Evolutionary conservation across 345 rosid species (phyloP).

Genomic region (Excoecaria agallocha): DNA sequence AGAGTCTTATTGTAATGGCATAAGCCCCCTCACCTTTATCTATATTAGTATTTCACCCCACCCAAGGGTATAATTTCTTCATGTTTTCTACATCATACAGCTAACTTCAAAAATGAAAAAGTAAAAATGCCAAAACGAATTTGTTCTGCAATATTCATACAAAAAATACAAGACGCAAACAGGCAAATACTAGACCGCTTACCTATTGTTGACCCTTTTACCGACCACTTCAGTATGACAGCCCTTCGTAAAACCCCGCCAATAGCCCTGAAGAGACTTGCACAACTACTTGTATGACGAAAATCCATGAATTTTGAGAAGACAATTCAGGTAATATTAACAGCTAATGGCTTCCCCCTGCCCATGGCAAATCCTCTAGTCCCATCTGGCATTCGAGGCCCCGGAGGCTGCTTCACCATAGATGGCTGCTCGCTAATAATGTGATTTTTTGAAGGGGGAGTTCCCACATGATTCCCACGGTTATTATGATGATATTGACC

Average conservation of each 20-base stretch:
- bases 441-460: constrained; percentile 43
- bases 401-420: constrained; percentile 79
- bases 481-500: constrained; percentile 56
- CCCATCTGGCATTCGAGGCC: constrained; percentile 99
- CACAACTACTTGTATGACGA: constrained; percentile 3
- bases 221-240: constrained; percentile 8
- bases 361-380: constrained; percentile 97
- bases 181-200: neutral
- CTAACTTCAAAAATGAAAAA: neutral
- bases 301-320: neutral
- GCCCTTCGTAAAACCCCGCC: constrained; percentile 29
- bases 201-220: no score
- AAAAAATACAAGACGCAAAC: constrained; percentile 5
- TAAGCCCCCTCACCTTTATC: neutral
- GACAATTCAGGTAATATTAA: constrained; percentile 20
- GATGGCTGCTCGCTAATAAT: constrained; percentile 47
- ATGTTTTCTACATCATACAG: constrained; percentile 16
- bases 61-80: neutral
- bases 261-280: constrained; percentile 14
- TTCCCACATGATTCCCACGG: constrained; percentile 54
- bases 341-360: constrained; percentile 69
- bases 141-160: constrained; percentile 7
- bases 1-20: constrained; percentile 2
- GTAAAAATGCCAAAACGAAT: neutral
- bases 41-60: constrained; percentile 7